Evolutionary conservation across 2,329 filamentous ascomycete species (phyloP).

Genomic region (Mariannaea elegans): DNA sequence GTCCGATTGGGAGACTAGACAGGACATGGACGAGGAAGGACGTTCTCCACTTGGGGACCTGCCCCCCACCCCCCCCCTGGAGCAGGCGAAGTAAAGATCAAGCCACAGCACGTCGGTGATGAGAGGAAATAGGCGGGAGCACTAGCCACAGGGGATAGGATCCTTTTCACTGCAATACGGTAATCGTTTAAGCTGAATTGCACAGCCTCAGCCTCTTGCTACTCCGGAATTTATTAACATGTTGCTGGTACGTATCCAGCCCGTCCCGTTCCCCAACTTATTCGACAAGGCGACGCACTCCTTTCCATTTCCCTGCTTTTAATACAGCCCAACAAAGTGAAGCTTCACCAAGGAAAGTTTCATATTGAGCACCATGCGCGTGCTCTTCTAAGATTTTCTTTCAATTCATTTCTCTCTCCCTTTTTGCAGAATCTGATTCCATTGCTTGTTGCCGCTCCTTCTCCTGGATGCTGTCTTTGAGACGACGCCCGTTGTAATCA

Average conservation of each 20-base stretch:
- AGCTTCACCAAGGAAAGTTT: neutral
- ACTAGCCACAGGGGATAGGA: neutral
- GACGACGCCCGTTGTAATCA: neutral
- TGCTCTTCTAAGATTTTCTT: neutral
- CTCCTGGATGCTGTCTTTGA: neutral
- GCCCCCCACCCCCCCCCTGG: neutral
- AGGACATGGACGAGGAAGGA: conserved; percentile 1
- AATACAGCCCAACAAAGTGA: neutral
- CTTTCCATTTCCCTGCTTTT: conserved; percentile 2
- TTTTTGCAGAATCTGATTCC: neutral
- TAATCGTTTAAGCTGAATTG: neutral
- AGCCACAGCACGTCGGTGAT: conserved; percentile 6
- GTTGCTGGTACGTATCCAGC: conserved; percentile 16
- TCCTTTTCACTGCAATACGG: neutral
- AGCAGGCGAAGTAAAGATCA: neutral
- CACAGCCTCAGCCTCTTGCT: conserved; percentile 4
- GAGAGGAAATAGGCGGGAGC: too few species aligned
- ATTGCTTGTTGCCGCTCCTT: neutral
- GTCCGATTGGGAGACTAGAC: neutral
- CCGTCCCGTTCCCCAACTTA: conserved; percentile 4
- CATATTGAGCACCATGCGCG: conserved; percentile 11
- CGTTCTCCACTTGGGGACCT: neutral
- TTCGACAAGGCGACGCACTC: conserved; percentile 11
- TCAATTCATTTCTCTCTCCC: neutral
- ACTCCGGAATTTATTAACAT: conserved; percentile 14